These are phyloP conservation scores for Globisporangium cylindrosporum DNA, from an alignment of 352 stramenopile species.

Conservation along the genomic window DNA sequence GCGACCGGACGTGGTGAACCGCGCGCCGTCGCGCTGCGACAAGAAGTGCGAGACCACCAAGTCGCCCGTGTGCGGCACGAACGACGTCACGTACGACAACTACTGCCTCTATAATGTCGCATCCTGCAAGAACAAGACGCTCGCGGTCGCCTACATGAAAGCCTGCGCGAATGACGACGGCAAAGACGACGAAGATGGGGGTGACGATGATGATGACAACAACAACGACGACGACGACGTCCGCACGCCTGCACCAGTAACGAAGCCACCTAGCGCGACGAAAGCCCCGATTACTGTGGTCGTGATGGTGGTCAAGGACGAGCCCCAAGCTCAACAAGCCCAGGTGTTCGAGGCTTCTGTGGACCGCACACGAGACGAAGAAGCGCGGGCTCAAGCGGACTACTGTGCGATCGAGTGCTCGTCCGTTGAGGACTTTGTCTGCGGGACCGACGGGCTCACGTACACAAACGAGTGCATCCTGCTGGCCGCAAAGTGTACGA, in stretches of 20 bases:
- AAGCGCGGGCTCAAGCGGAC: background rate
- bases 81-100: slow-evolving; percentile 29
- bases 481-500: slow-evolving; percentile 1
- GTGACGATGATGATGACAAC: background rate
- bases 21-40: slow-evolving; percentile 4
- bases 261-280: background rate
- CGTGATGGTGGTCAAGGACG: background rate
- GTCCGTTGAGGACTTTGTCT: background rate
- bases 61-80: slow-evolving; percentile 23
- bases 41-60: background rate
- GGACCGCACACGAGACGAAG: background rate
- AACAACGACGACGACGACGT: background rate
- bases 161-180: slow-evolving; percentile 16
- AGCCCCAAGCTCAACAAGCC: background rate
- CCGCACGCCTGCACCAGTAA: background rate
- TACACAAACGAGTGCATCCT: slow-evolving; percentile 7
- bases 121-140: slow-evolving; percentile 21
- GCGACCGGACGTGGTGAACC: slow-evolving; percentile 1
- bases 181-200: background rate
- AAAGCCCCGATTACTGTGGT: background rate
- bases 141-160: slow-evolving; percentile 27
- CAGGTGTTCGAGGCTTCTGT: background rate
- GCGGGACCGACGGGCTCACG: background rate
- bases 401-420: slow-evolving; percentile 1
- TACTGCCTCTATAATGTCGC: slow-evolving; percentile 27